These are phyloP conservation scores for Aspergillus neoniger DNA, from an alignment of 2,329 filamentous ascomycete genomes.

Conservation along the genomic window DNA sequence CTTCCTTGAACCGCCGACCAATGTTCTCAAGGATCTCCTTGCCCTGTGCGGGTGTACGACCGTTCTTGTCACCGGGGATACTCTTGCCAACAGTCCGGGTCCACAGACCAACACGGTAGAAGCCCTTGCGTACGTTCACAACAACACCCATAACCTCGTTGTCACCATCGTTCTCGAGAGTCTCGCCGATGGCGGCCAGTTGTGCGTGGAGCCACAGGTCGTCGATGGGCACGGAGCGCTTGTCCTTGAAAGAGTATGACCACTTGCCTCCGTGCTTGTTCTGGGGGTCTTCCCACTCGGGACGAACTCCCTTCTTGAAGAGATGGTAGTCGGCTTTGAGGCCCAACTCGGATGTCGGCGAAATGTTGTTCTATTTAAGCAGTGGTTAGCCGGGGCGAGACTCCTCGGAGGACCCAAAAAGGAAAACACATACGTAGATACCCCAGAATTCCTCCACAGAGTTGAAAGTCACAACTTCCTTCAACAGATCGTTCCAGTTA, in stretches of 20 bases:
- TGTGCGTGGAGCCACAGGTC: slow-evolving; percentile 96
- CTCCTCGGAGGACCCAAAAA: neutral
- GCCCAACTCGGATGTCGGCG: slow-evolving; percentile 89
- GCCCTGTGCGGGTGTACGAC: slow-evolving; percentile 76
- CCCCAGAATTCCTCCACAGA: slow-evolving; percentile 99
- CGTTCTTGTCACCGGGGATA: slow-evolving; percentile 73
- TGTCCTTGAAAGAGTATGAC: slow-evolving; percentile 98
- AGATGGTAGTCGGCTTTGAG: slow-evolving; percentile 99
- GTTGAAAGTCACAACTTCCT: slow-evolving; percentile 98
- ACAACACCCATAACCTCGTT: slow-evolving; percentile 99
- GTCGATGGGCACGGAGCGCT: slow-evolving; percentile 87
- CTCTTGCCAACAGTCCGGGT: slow-evolving; percentile 89
- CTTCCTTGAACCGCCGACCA: slow-evolving; percentile 88
- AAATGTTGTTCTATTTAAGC: slow-evolving; percentile 87
- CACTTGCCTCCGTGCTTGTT: slow-evolving; percentile 99
- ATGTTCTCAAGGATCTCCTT: slow-evolving; percentile 82
- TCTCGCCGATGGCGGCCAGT: slow-evolving; percentile 95
- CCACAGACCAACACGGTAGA: slow-evolving; percentile 97
- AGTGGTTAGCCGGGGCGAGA: slow-evolving; percentile 15
- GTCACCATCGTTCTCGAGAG: slow-evolving; percentile 87
- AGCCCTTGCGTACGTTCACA: slow-evolving; percentile 96
- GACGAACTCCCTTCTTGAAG: slow-evolving; percentile 95
- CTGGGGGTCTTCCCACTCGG: slow-evolving; percentile 97
- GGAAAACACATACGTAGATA: slow-evolving; percentile 75
- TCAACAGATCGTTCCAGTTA: slow-evolving; percentile 97